Evolutionary conservation across 2,329 filamentous ascomycete genomes (phyloP).

Genomic region (Aspergillus quadrilineatus): DNA sequence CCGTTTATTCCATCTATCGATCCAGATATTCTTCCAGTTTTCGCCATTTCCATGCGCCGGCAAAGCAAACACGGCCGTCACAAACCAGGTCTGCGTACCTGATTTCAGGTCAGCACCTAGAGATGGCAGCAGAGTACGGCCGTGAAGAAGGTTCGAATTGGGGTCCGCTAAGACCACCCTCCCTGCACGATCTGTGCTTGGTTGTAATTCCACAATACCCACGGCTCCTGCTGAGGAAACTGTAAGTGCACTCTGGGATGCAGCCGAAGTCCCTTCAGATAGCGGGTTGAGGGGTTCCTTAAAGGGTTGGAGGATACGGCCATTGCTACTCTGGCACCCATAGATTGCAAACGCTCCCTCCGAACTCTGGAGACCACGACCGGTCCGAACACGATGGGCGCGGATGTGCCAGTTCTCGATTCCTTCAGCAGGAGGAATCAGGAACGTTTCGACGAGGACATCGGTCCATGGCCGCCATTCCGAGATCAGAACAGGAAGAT

Average conservation of each 20-base stretch:
- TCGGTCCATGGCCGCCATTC: slow-evolving; percentile 70
- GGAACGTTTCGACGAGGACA: slow-evolving; percentile 37
- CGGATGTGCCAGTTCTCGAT: slow-evolving; percentile 44
- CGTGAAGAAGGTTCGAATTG: slow-evolving; percentile 74
- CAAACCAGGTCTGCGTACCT: slow-evolving; percentile 64
- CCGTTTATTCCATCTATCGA: slow-evolving; percentile 62
- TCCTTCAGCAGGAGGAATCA: slow-evolving; percentile 34
- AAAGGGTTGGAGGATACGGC: slow-evolving; percentile 52
- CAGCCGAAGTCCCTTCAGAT: slow-evolving; percentile 45
- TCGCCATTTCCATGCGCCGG: slow-evolving; percentile 48
- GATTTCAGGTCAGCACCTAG: slow-evolving; percentile 61
- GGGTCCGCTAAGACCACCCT: slow-evolving; percentile 73
- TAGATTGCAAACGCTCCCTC: slow-evolving; percentile 73
- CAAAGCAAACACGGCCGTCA: slow-evolving; percentile 70
- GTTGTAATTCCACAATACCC: slow-evolving; percentile 49
- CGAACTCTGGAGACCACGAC: slow-evolving; percentile 66
- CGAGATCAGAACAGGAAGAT: slow-evolving; percentile 62
- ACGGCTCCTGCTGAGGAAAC: slow-evolving; percentile 53
- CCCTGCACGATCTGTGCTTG: slow-evolving; percentile 50
- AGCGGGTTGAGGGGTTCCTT: slow-evolving; percentile 27
- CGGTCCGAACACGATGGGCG: slow-evolving; percentile 32
- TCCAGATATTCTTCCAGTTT: slow-evolving; percentile 29
- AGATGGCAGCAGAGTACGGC: slow-evolving; percentile 69
- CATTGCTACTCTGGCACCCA: slow-evolving; percentile 59
- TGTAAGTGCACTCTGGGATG: slow-evolving; percentile 38